Evolutionary conservation across 495 filamentous ascomycete genomes (phyloP), one percentile per base, ranked within the genome.

Genomic region (Darksidea phi): DNA sequence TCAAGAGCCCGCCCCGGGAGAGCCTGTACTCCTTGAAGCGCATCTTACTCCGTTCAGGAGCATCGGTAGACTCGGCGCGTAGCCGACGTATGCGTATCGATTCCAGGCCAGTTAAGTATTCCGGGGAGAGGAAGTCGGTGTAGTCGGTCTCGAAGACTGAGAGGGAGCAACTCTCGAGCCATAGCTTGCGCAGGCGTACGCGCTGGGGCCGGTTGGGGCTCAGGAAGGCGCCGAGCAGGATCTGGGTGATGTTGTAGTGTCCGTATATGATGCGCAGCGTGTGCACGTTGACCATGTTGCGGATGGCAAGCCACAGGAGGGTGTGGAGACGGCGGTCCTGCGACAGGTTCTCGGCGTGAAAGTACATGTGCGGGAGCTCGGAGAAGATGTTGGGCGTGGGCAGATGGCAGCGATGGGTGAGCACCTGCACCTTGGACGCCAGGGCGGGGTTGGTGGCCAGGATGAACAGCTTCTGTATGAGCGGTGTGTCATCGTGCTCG

Each of bases 401-500:
- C 1, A 71, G 60, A 41, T 72, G 70, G 59, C 72, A 74, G 8
- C 70, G 70, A 37, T 72, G 68, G 10, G 61, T 67, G 1, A 74
- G 34, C 6, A 54, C 57, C 7, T 68, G 61, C 23, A 74, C 72
- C 42, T 64, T 57, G 18, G 62, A 50, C 0, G 70, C 72, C 26
- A 73, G 57, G 34, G 28, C 32, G 17, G 69, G 67, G 20, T 68
- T 67, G 36, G 21, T 65, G 10, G 67, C 64, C 47, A 72, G 54
- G 11, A 69, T 52, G 11, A 63, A 42, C 41, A 74, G 52, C 48
- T 67, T 69, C 49, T 64, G 60, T 17, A 72, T 67, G 21, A 72
- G 57, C 21, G 68, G 72, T 28, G 66, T 72, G 46, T 74, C 72
- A 54, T 74, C 70, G 58, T 74, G 72, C 26, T 72, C 64, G 54